phyloP scores from a whole-genome alignment of 2,329 filamentous ascomycete species.

The Trichoderma semiorbis region DNA sequence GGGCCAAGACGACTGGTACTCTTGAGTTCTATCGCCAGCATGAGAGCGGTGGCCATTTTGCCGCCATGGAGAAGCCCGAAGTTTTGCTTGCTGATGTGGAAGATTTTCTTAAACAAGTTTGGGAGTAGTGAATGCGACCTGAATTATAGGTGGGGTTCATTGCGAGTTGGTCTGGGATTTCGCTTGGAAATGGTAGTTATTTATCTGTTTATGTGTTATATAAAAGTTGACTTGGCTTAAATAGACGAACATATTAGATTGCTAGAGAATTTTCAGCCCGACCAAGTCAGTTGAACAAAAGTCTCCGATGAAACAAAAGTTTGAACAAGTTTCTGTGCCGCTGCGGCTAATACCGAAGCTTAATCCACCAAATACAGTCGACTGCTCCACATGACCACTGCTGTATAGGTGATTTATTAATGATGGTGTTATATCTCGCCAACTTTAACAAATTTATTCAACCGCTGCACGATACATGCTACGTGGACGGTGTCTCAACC shows the following conservation, averaged over 20 bases:
- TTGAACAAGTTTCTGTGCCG: neutral
- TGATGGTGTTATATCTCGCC: no score
- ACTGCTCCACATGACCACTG: no score
- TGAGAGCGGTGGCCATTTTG: conserved; percentile 8
- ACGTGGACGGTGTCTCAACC: neutral
- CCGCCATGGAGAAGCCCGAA: conserved; percentile 5
- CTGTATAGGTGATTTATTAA: no score
- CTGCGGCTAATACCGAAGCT: no score
- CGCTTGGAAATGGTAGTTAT: neutral
- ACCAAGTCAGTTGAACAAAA: neutral
- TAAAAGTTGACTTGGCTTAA: neutral
- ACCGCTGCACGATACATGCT: neutral
- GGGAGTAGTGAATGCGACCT: neutral
- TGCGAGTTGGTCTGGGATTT: neutral
- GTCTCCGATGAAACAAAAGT: neutral
- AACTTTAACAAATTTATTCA: no score
- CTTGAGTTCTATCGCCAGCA: conserved; percentile 2
- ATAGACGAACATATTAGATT: neutral
- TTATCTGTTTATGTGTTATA: neutral
- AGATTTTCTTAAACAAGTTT: neutral
- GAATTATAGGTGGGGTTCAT: neutral
- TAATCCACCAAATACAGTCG: no score
- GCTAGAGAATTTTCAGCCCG: neutral
- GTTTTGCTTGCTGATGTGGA: conserved; percentile 6
- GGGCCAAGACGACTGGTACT: neutral